phyloP scores from a whole-genome alignment of 2,329 filamentous ascomycete genomes.

The Xylariaceae sp. region DNA sequence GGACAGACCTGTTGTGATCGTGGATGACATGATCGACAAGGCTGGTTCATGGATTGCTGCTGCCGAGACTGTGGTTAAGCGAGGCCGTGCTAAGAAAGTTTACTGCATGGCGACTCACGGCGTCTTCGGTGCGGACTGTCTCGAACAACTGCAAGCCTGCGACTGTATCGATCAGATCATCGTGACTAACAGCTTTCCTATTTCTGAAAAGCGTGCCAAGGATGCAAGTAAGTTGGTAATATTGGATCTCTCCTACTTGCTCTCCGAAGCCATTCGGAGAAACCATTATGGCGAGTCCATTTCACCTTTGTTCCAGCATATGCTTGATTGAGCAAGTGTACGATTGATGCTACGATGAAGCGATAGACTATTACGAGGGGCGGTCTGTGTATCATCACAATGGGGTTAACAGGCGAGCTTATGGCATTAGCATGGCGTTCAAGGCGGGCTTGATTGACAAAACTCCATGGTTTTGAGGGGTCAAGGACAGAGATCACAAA shows the following conservation, averaged over 20 bases:
- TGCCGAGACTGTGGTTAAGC: slow-evolving; percentile 92
- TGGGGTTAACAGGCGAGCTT: slow-evolving; percentile 14
- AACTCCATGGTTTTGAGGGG: slow-evolving; percentile 8
- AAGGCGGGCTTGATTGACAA: slow-evolving; percentile 8
- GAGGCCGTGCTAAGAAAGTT: slow-evolving; percentile 84
- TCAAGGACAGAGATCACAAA: slow-evolving; percentile 19
- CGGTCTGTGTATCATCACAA: neutral
- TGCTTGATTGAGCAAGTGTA: slow-evolving; percentile 43
- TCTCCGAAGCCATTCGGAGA: slow-evolving; percentile 88
- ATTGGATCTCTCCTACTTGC: slow-evolving; percentile 80
- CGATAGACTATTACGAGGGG: neutral
- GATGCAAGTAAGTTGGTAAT: slow-evolving; percentile 80
- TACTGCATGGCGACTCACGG: slow-evolving; percentile 98
- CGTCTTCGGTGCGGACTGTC: slow-evolving; percentile 83
- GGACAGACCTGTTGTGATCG: slow-evolving; percentile 83
- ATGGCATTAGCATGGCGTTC: slow-evolving; percentile 24
- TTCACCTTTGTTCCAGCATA: slow-evolving; percentile 64
- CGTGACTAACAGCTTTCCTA: slow-evolving; percentile 96
- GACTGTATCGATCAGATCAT: slow-evolving; percentile 91
- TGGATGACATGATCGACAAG: slow-evolving; percentile 99
- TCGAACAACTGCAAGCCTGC: slow-evolving; percentile 87
- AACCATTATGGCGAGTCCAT: slow-evolving; percentile 95
- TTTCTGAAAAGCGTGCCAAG: slow-evolving; percentile 67
- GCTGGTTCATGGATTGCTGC: slow-evolving; percentile 95
- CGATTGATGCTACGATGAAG: slow-evolving; percentile 6